Evolutionary conservation across 2,329 filamentous ascomycete species (phyloP).

Genomic region (Dactylonectria macrodidyma): DNA sequence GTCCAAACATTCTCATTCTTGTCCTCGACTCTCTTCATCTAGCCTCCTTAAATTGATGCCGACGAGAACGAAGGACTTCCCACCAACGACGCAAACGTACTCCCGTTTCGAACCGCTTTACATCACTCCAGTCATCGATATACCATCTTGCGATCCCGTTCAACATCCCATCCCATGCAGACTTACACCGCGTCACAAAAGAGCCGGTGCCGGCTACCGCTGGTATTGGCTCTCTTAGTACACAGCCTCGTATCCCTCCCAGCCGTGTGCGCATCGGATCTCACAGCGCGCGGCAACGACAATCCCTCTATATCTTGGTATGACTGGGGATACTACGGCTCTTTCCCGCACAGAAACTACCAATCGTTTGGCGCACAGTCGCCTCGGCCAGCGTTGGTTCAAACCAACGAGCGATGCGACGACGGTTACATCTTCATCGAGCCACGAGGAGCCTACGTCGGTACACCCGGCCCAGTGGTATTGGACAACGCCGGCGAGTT

Average conservation of each 20-base stretch:
- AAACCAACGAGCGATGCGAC: constrained; percentile 53
- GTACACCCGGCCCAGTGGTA: constrained; percentile 58
- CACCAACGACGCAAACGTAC: neutral
- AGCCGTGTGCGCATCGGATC: constrained; percentile 14
- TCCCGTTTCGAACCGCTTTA: neutral
- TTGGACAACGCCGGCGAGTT: constrained; percentile 60
- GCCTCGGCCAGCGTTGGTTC: constrained; percentile 53
- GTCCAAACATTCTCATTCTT: neutral
- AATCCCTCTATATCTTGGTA: constrained; percentile 30
- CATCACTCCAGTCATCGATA: neutral
- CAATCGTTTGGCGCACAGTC: constrained; percentile 40
- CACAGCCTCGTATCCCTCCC: constrained; percentile 2
- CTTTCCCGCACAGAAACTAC: constrained; percentile 39
- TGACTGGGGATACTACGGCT: constrained; percentile 44
- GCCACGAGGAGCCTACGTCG: constrained; percentile 54
- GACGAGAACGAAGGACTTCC: neutral
- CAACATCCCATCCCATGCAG: constrained; percentile 18
- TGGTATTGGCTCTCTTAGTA: constrained; percentile 21
- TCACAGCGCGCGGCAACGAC: constrained; percentile 3
- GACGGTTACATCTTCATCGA: constrained; percentile 56
- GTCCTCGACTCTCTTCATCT: neutral
- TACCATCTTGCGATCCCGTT: constrained; percentile 1
- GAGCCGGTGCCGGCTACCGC: constrained; percentile 7
- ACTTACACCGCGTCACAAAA: constrained; percentile 1
- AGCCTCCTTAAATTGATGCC: neutral